Conservation (phyloP, 345 rosid species). For the Triadica sebifera region DNA sequence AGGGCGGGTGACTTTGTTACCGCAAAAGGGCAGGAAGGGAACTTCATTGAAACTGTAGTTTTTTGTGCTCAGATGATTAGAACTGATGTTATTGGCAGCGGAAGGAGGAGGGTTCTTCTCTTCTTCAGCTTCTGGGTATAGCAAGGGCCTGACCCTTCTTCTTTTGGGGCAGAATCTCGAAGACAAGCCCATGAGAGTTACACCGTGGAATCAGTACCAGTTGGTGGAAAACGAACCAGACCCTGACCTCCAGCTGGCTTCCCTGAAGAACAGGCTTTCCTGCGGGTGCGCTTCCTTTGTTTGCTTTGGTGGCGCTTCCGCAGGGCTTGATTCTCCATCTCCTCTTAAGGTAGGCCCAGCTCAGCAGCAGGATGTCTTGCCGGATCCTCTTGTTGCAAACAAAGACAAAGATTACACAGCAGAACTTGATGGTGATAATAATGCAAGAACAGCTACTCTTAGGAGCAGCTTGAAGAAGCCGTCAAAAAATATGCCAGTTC, state of each 20-base stretch:
- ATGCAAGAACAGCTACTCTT: constrained; percentile 43
- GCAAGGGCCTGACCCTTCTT: constrained; percentile 85
- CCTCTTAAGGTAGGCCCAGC: constrained; percentile 79
- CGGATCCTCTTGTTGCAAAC: constrained; percentile 49
- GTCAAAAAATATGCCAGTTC: constrained; percentile 31
- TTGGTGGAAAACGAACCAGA: constrained; percentile 82
- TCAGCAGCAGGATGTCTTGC: constrained; percentile 50
- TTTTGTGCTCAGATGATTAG: constrained; percentile 65
- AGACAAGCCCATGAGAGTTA: constrained; percentile 89
- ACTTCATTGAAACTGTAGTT: constrained; percentile 20
- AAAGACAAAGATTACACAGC: constrained; percentile 33
- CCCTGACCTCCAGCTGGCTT: constrained; percentile 90
- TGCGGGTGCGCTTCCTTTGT: constrained; percentile 81
- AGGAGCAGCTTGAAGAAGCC: constrained; percentile 84
- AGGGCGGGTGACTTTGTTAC: constrained; percentile 20
- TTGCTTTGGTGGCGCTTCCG: constrained; percentile 88
- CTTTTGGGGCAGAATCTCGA: constrained; percentile 78
- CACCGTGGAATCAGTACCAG: constrained; percentile 95
- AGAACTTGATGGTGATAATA: constrained; percentile 43
- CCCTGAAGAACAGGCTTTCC: constrained; percentile 70
- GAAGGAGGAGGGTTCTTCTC: constrained; percentile 99
- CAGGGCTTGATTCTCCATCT: constrained; percentile 69
- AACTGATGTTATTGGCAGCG: constrained; percentile 91
- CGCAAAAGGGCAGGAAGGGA: constrained; percentile 25
- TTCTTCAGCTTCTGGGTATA: constrained; percentile 95